Evolutionary conservation across 2,329 filamentous ascomycete genomes (phyloP), one percentile per base, ranked within the genome.

Genomic region (Ophiognomonia clavigignenti-juglandacearum): DNA sequence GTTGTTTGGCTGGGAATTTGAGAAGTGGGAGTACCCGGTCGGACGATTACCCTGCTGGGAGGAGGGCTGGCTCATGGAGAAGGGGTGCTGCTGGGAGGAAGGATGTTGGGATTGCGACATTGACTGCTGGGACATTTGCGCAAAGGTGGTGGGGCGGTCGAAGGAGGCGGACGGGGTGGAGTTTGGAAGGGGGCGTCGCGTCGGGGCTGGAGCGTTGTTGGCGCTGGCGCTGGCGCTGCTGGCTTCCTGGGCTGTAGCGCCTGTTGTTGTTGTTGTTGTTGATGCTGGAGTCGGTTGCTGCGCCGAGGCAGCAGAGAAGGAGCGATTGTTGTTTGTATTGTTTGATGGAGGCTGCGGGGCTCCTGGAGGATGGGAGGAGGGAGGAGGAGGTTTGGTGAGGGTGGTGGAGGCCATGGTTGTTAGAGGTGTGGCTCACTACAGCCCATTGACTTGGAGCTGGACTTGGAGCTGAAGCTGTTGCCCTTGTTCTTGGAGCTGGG

Each of bases 41-140:
- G 61, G 57, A 38, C 67, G 56, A 50, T 64, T 67, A 19, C 60
- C 56, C 51, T 76, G 74, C 23, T 67, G 61, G 4, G 64, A 64
- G 6, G 73, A 73, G 46, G 73, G 71, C 52, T 78, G 74, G 64
- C 73, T 80, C 74, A 80, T 76, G 53, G 64, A 65, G 59, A 78
- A 79, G 39, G 77, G 77, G 45, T 78, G 73, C 52, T 80, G 77
- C 48, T 71, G 71, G 22, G 68, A 69, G 73, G 59, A 72, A 69
- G 45, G 68, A 67, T 47, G 67, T 61, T 62, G 68, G 67, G 43
- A 47, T 39, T 54, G 51, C n/a, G 48, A 51, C 29, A 44, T 44
- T 22, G 54, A 48, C 32, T 55, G 57, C 40, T 59, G 59, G 6
- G 57, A 58, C 18, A 53, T 54, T 8, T 53, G 50, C 8, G 42